Evolutionary conservation across 179 eudicot species (phyloP).

Genomic region (Beta macrorhiza): DNA sequence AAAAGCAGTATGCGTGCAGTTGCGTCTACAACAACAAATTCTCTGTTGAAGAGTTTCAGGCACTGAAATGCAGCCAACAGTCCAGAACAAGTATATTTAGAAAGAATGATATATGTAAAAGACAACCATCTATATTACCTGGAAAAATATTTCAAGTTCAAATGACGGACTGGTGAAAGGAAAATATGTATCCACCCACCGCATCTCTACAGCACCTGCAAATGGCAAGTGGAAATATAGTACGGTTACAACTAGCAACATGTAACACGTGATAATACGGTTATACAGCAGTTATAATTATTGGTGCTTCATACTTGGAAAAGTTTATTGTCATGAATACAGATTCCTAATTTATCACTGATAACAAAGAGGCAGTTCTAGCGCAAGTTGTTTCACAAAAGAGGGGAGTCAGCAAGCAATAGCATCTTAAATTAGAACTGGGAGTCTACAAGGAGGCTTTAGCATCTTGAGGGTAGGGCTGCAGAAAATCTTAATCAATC

Average conservation of each 20-base stretch:
- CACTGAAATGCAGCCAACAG: neutral
- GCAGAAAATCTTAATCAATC: neutral
- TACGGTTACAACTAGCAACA: neutral
- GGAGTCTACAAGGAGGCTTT: neutral
- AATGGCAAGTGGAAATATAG: constrained; percentile 8
- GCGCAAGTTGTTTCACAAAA: neutral
- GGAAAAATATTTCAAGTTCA: constrained; percentile 94
- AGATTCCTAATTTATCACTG: neutral
- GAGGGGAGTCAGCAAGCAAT: too few relatives aligned
- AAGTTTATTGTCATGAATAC: neutral
- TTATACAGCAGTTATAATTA: too few relatives aligned
- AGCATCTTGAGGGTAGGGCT: neutral
- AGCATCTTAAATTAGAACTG: neutral
- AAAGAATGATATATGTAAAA: neutral
- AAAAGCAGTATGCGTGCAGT: neutral
- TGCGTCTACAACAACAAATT: neutral
- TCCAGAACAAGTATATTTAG: neutral
- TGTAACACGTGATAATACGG: neutral
- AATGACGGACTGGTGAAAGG: constrained; percentile 94
- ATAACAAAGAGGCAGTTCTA: neutral
- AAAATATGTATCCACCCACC: constrained; percentile 96
- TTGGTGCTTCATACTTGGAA: neutral
- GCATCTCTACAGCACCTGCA: constrained; percentile 95
- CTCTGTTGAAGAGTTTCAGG: neutral
- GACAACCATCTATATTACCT: constrained; percentile 46